These are phyloP conservation scores for Candida dubliniensis DNA, from an alignment of 1,139 yeast genomes.

Conservation along the genomic window DNA sequence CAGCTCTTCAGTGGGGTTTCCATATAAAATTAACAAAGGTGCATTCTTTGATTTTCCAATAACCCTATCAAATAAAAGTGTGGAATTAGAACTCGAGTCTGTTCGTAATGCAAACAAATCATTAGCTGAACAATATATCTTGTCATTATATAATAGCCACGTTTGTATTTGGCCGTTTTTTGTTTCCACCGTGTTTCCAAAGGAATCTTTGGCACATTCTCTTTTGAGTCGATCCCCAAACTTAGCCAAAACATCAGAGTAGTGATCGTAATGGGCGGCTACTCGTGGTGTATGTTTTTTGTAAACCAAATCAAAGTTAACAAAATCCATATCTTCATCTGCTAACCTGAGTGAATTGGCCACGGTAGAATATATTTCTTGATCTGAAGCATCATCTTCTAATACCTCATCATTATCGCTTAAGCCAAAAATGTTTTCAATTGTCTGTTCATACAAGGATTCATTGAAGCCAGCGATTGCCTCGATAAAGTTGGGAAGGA, in stretches of 20 bases:
- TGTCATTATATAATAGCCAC: constrained; percentile 55
- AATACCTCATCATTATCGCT: constrained; percentile 25
- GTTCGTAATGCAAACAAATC: constrained; percentile 63
- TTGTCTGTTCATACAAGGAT: constrained; percentile 47
- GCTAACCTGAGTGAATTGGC: constrained; percentile 26
- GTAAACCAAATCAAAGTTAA: constrained; percentile 53
- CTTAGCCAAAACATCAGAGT: constrained; percentile 28
- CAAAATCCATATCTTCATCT: constrained; percentile 26
- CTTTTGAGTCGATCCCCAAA: constrained; percentile 18
- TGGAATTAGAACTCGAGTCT: constrained; percentile 13
- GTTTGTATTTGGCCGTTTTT: constrained; percentile 32
- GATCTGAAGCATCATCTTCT: constrained; percentile 28
- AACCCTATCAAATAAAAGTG: constrained; percentile 57
- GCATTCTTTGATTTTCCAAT: constrained; percentile 49
- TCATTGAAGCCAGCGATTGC: constrained; percentile 51
- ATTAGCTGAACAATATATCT: constrained; percentile 61
- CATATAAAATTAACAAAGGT: constrained; percentile 49
- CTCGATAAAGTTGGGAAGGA: constrained; percentile 53
- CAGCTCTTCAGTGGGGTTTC: constrained; percentile 45
- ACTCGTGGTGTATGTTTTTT: constrained; percentile 61
- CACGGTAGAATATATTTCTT: constrained; percentile 37
- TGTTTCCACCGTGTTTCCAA: constrained; percentile 30
- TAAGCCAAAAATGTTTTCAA: constrained; percentile 38
- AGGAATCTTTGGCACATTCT: constrained; percentile 35
- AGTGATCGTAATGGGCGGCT: constrained; percentile 61